Percentiles rank a stretch among this genome's conserved stretches.
Evolutionary conservation across 2,329 filamentous ascomycete species (phyloP).

Genomic region (Exserohilum rostratum): DNA sequence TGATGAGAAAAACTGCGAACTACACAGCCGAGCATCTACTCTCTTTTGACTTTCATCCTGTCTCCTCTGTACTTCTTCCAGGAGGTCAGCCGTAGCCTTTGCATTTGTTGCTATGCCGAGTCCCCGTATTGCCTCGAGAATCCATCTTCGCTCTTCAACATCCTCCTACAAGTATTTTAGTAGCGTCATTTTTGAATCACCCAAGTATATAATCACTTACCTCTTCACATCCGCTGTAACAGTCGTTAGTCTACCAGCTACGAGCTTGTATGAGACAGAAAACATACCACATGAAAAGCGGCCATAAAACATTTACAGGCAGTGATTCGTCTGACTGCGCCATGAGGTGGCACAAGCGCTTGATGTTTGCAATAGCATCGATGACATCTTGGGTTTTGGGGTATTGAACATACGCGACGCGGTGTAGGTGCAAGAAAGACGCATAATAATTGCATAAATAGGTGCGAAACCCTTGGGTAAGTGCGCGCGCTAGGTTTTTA

Average conservation of each 20-base stretch:
- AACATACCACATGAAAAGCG: conserved; percentile 63
- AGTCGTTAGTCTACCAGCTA: no score
- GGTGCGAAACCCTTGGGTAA: conserved; percentile 61
- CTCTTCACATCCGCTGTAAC: conserved; percentile 63
- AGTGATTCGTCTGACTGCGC: conserved; percentile 54
- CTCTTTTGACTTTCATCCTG: conserved; percentile 47
- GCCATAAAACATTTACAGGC: conserved; percentile 65
- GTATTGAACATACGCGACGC: conserved; percentile 62
- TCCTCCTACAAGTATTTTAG: conserved; percentile 37
- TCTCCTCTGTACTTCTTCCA: conserved; percentile 48
- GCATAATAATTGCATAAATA: conserved; percentile 64
- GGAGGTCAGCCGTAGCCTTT: conserved; percentile 47
- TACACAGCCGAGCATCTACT: conserved; percentile 49
- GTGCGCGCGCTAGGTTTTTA: conserved; percentile 56
- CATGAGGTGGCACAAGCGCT: conserved; percentile 55
- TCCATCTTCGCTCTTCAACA: conserved; percentile 57
- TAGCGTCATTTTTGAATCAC: no score
- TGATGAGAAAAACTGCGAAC: conserved; percentile 54
- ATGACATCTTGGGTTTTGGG: conserved; percentile 59
- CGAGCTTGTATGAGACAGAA: no score
- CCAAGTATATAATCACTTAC: conserved; percentile 12
- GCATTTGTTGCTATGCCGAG: conserved; percentile 51
- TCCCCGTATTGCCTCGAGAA: conserved; percentile 55
- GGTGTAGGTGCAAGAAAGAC: conserved; percentile 62
- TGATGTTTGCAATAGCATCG: conserved; percentile 58